Percentiles rank a stretch among this genome's conserved stretches.
Evolutionary conservation across 2,329 filamentous ascomycete genomes (phyloP).

Genomic region (Aspergillus neoniger): DNA sequence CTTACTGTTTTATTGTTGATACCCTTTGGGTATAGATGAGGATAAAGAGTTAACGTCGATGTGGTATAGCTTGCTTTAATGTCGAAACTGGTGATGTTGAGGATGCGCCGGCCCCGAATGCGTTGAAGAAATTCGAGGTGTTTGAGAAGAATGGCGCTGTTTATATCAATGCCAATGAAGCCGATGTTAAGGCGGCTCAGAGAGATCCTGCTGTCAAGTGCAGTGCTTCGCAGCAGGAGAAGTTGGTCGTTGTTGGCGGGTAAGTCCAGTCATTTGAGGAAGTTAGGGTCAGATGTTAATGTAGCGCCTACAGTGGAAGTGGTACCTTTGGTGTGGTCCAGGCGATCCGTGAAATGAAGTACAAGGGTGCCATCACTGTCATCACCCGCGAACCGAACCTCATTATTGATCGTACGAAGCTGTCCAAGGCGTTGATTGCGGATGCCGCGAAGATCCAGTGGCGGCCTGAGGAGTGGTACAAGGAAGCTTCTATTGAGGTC

Average conservation of each 20-base stretch:
- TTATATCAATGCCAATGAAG: conserved; percentile 80
- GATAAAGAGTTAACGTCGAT: neutral
- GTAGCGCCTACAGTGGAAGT: conserved; percentile 61
- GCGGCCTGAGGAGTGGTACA: conserved; percentile 77
- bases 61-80: conserved; percentile 80
- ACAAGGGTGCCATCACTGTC: conserved; percentile 75
- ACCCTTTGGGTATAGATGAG: neutral
- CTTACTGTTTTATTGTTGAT: neutral
- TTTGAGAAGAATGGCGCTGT: conserved; percentile 78
- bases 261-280: conserved; percentile 31
- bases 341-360: conserved; percentile 78
- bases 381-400: conserved; percentile 81
- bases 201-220: conserved; percentile 75
- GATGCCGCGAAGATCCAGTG: conserved; percentile 77
- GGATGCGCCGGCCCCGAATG: conserved; percentile 86
- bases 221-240: conserved; percentile 55
- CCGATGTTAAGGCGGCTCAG: conserved; percentile 73
- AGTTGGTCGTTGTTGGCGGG: conserved; percentile 81
- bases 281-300: neutral
- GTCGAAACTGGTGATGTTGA: conserved; percentile 88
- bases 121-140: conserved; percentile 80
- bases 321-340: conserved; percentile 81
- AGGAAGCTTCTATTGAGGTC: conserved; percentile 59
- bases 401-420: conserved; percentile 90
- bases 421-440: conserved; percentile 88